phyloP scores from a whole-genome alignment of 2,329 filamentous ascomycete species.

The Biscogniauxia sp. region DNA sequence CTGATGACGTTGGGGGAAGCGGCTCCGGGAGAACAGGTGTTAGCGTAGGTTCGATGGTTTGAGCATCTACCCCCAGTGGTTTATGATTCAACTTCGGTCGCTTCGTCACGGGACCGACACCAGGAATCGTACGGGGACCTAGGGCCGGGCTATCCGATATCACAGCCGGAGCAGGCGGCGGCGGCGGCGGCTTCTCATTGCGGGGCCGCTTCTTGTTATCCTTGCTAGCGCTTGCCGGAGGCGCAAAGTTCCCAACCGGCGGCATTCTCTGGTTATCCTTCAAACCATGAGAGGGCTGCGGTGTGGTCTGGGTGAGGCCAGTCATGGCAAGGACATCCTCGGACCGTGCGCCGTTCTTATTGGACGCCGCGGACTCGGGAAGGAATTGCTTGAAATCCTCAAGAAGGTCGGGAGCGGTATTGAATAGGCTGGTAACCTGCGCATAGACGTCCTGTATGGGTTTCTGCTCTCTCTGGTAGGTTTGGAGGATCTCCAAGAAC shows the following conservation, averaged over 20 bases:
- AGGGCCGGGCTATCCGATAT: slow-evolving; percentile 41
- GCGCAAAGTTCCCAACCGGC: slow-evolving; percentile 91
- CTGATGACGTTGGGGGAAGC: slow-evolving; percentile 70
- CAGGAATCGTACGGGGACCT: slow-evolving; percentile 36
- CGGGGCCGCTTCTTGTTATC: slow-evolving; percentile 86
- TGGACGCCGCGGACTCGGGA: slow-evolving; percentile 73
- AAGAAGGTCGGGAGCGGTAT: slow-evolving; percentile 86
- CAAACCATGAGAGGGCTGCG: slow-evolving; percentile 48
- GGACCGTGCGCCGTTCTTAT: slow-evolving; percentile 58
- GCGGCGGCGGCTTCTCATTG: slow-evolving; percentile 52
- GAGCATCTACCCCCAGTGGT: slow-evolving; percentile 56
- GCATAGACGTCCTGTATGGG: slow-evolving; percentile 98
- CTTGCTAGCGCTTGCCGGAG: slow-evolving; percentile 75
- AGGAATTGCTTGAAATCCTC: slow-evolving; percentile 99
- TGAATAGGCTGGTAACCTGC: slow-evolving; percentile 92
- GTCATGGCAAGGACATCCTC: slow-evolving; percentile 64
- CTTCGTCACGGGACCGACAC: slow-evolving; percentile 49
- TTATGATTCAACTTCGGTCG: slow-evolving; percentile 73
- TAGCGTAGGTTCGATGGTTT: slow-evolving; percentile 77
- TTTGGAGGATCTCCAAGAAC: slow-evolving; percentile 96
- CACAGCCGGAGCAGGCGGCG: slow-evolving; percentile 46
- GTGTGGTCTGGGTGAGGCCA: slow-evolving; percentile 47
- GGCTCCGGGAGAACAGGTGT: slow-evolving; percentile 87
- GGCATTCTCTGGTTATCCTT: slow-evolving; percentile 76
- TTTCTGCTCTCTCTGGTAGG: slow-evolving; percentile 96